A percentile compares a stretch with the other conserved stretches of the same genome.
phyloP scores from a whole-genome alignment of 495 filamentous ascomycete species.

The Penicillium bialowiezense region DNA sequence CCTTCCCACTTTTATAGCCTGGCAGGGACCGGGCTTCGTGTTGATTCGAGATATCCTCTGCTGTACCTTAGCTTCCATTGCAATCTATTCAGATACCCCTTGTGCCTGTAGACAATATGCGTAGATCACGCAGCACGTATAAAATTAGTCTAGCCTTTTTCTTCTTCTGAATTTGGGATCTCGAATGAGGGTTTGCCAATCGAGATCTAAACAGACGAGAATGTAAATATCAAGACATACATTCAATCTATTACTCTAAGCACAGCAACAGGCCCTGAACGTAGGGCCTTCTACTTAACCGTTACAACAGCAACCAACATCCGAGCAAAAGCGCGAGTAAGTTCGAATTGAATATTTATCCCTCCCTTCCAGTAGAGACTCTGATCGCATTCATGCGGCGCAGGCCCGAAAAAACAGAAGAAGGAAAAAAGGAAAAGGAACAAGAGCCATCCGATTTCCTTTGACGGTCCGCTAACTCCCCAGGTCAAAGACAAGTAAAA shows the following conservation, averaged over 20 bases:
- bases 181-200: no score
- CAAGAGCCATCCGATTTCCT: slow-evolving; percentile 17
- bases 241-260: background rate
- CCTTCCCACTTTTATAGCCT: slow-evolving; percentile 2
- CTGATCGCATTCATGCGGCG: background rate
- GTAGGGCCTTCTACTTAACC: background rate
- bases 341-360: slow-evolving; percentile 2
- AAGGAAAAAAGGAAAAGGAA: slow-evolving; percentile 4
- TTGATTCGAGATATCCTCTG: slow-evolving; percentile 33
- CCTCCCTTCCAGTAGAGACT: background rate
- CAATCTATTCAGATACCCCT: background rate
- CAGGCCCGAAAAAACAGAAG: background rate
- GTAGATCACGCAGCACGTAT: no score
- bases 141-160: no score
- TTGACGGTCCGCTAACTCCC: slow-evolving; percentile 23
- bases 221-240: no score
- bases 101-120: background rate
- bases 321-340: background rate
- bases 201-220: no score
- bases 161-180: no score
- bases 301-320: no score
- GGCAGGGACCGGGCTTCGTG: slow-evolving; percentile 4
- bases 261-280: slow-evolving; percentile 4
- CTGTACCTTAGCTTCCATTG: slow-evolving; percentile 13
- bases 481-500: slow-evolving; percentile 9